Conservation (phyloP, 129 eudicot species). For the Flaveria sonorensis region DNA sequence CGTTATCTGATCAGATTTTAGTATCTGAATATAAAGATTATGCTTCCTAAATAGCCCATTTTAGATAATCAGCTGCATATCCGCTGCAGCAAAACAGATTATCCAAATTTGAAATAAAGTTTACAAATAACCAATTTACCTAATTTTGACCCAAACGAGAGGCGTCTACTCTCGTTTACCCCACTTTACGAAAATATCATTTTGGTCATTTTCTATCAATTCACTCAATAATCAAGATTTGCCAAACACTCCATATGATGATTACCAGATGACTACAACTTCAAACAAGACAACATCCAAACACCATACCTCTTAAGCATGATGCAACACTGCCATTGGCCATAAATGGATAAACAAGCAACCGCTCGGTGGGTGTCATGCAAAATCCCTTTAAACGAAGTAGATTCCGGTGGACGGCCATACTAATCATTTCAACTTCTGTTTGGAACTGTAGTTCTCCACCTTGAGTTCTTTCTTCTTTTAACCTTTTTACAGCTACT, state of each 20-base stretch:
- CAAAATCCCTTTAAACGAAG: conserved; percentile 90
- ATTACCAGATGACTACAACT: neutral
- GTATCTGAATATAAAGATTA: neutral
- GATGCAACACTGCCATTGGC: conserved; percentile 93
- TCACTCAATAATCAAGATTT: neutral
- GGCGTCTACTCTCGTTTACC: no score
- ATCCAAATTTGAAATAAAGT: neutral
- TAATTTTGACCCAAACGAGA: neutral
- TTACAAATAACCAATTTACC: neutral
- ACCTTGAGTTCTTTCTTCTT: conserved; percentile 91
- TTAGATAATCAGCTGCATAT: neutral
- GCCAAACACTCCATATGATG: neutral
- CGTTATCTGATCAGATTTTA: neutral
- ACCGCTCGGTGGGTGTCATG: conserved; percentile 89
- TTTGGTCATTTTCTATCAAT: neutral
- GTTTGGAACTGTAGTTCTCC: conserved; percentile 92
- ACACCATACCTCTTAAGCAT: conserved; percentile 75
- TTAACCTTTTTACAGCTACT: conserved; percentile 85
- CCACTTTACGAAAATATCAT: no score
- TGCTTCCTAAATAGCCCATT: neutral
- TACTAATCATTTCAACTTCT: conserved; percentile 87
- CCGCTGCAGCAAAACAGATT: neutral
- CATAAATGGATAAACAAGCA: conserved; percentile 92
- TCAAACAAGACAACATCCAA: neutral
- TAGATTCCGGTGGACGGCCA: conserved; percentile 91